These are phyloP conservation scores for Zymoseptoria ardabiliae DNA, from an alignment of 2,329 filamentous ascomycete species.

Conservation along the genomic window DNA sequence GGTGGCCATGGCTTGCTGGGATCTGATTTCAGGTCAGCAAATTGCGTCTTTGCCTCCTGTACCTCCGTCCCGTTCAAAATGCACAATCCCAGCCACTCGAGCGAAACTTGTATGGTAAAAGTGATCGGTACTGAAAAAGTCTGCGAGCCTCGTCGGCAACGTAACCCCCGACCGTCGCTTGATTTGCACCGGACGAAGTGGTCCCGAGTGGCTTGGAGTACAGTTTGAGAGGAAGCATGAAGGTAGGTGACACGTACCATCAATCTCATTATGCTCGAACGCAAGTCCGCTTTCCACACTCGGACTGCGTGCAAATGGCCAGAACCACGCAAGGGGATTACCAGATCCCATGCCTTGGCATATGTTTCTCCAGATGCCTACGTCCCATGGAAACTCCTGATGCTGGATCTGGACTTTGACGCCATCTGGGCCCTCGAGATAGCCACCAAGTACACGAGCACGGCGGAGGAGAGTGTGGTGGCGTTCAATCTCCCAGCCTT, in stretches of 20 bases:
- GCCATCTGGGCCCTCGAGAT: slow-evolving; percentile 50
- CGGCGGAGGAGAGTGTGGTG: slow-evolving; percentile 41
- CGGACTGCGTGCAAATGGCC: slow-evolving; percentile 54
- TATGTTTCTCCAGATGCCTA: slow-evolving; percentile 68
- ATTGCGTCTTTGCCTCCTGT: neutral
- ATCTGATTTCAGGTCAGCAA: slow-evolving; percentile 16
- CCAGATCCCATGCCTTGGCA: slow-evolving; percentile 65
- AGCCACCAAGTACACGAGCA: slow-evolving; percentile 47
- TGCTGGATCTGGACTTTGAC: slow-evolving; percentile 47
- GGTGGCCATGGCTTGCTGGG: slow-evolving; percentile 41
- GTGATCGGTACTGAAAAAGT: too few species aligned
- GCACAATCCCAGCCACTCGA: too few species aligned
- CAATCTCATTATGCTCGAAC: slow-evolving; percentile 72
- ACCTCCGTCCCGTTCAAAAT: too few species aligned
- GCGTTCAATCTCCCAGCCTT: slow-evolving; percentile 59
- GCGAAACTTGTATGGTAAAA: too few species aligned
- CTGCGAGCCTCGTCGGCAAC: too few species aligned
- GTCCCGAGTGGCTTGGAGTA: too few species aligned
- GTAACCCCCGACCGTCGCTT: too few species aligned
- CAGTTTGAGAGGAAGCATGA: too few species aligned
- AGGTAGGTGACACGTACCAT: slow-evolving; percentile 49
- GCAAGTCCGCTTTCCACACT: slow-evolving; percentile 44
- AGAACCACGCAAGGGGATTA: slow-evolving; percentile 62
- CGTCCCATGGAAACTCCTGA: slow-evolving; percentile 76
- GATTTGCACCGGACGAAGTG: too few species aligned